Conservation (phyloP, 176 grass and related monocot genomes). For the Lolium multiflorum region DNA sequence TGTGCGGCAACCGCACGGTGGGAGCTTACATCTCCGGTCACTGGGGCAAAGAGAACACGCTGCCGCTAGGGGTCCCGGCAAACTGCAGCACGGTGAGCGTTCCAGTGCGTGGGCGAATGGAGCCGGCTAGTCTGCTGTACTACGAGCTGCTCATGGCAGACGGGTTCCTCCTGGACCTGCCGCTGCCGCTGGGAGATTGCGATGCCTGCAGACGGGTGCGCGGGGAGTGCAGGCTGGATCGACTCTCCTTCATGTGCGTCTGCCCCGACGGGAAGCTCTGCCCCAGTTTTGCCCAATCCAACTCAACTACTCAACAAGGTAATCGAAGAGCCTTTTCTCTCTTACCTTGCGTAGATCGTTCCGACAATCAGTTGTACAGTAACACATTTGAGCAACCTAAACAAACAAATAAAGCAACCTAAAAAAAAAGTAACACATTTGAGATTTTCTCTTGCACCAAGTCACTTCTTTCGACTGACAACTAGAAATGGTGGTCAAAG, state of each 20-base stretch:
- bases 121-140: background rate
- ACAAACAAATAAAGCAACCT: too few species aligned
- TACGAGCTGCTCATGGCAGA: conserved; percentile 22
- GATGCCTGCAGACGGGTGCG: background rate
- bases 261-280: conserved; percentile 41
- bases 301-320: background rate
- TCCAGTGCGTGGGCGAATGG: conserved; percentile 29
- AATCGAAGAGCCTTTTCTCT: background rate
- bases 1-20: background rate
- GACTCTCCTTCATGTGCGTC: conserved; percentile 36
- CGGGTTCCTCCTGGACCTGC: conserved; percentile 57
- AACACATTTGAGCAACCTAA: too few species aligned
- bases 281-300: background rate
- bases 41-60: background rate
- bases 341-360: background rate
- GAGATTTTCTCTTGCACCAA: too few species aligned
- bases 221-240: conserved; percentile 53
- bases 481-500: background rate
- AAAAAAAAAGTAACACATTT: too few species aligned
- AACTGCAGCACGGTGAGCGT: background rate
- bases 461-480: too few species aligned
- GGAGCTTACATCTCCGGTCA: background rate
- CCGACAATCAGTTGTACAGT: background rate
- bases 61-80: background rate
- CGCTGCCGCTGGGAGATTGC: background rate